Evolutionary conservation across 1,284 basidiomycete genomes (phyloP), one percentile per base, ranked within the genome.

Genomic region (Phylloporus sp.): DNA sequence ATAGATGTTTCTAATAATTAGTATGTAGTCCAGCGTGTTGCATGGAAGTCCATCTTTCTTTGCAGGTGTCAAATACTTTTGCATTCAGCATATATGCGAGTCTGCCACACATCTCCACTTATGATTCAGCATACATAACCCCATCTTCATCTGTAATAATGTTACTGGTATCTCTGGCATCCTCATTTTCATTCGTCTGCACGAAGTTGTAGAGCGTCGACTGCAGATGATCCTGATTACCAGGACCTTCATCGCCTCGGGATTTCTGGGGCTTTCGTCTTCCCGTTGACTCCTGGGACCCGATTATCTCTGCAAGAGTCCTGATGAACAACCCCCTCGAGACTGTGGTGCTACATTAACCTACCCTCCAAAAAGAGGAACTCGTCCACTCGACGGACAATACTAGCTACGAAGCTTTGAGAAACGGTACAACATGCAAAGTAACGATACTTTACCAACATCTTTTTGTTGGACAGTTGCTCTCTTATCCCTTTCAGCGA

Each of bases 381-480:
- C 69, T 94, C 92, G 60, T 93, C 91, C 62, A 83, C 88, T 72
- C 85, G 87, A 68, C 89, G 84, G 32, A 89, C 87, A 23, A 89
- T 86, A 19, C 83, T 82, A 8, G 87, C 92, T 93, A 62, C 64
- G 63, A 63, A 20, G 3, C 7, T 17, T 43, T n/a, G 53, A 60
- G 53, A 66, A 25, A 52, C 17, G 53, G 29, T 29, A 66, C 4
- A 41, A n/a, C 27, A 49, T n/a, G 17, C 12, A 45, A 57, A 47
- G 49, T 35, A 32, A 52, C 25, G 39, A 62, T 49, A 32, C 78
- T 84, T 66, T 72, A 93, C 92, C 89, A 47, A 94, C 79, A 74
- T 94, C 93, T 72, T 85, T 87, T 68, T 88, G 85, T 73, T 92
- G 91, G 11, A 94, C 85, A 1, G 88, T 93, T 17, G 86, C 75